A percentile compares a stretch with the other conserved stretches of the same genome.
Conservation (phyloP, 2,329 filamentous ascomycete species). For the Fusarium papillatum region DNA sequence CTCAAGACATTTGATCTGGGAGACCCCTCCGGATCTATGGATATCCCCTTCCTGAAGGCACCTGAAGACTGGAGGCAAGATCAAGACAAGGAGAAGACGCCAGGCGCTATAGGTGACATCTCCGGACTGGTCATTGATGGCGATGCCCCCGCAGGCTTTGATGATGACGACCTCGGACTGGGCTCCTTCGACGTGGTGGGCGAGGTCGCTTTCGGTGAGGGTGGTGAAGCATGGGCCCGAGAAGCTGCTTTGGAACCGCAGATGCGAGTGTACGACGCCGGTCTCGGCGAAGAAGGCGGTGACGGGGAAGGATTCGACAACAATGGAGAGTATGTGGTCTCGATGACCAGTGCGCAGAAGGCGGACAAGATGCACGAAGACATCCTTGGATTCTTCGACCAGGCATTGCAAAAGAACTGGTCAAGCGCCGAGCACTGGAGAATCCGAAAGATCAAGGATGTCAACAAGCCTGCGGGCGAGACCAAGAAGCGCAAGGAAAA, state of each 20-base stretch:
- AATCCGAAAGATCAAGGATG: slow-evolving; percentile 91
- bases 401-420: slow-evolving; percentile 97
- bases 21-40: slow-evolving; percentile 85
- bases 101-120: slow-evolving; percentile 71
- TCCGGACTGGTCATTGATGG: slow-evolving; percentile 90
- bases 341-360: slow-evolving; percentile 77
- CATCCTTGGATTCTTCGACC: slow-evolving; percentile 98
- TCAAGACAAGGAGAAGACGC: slow-evolving; percentile 72
- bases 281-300: slow-evolving; percentile 68
- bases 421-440: slow-evolving; percentile 98
- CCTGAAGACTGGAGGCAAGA: slow-evolving; percentile 87
- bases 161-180: slow-evolving; percentile 77
- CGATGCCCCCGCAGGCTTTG: slow-evolving; percentile 84
- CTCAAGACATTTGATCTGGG: slow-evolving; percentile 95
- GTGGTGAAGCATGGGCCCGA: slow-evolving; percentile 94
- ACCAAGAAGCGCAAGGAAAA: slow-evolving; percentile 89
- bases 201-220: slow-evolving; percentile 92
- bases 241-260: slow-evolving; percentile 91
- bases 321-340: slow-evolving; percentile 82
- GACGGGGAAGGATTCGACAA: slow-evolving; percentile 58
- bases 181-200: slow-evolving; percentile 79
- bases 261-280: slow-evolving; percentile 81
- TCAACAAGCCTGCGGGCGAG: slow-evolving; percentile 72
- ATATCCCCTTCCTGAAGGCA: slow-evolving; percentile 93
- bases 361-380: slow-evolving; percentile 86